A percentile compares a stretch with the other conserved stretches of the same genome.
phyloP scores from a whole-genome alignment of 2,329 filamentous ascomycete genomes.

The Keithomyces neogunnii region DNA sequence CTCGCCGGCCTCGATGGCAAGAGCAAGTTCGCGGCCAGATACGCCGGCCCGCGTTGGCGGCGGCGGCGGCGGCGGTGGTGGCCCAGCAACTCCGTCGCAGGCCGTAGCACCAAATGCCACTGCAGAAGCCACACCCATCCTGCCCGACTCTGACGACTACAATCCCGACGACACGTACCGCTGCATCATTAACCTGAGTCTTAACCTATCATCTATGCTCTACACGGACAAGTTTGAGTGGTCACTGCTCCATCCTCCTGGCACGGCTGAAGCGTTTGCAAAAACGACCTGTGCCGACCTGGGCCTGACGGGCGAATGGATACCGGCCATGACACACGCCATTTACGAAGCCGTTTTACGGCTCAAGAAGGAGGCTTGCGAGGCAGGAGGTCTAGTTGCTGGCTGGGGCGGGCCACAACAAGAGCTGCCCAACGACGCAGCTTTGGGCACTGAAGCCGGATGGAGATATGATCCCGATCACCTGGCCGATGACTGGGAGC shows the following conservation, averaged over 20 bases:
- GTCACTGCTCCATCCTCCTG: slow-evolving; percentile 86
- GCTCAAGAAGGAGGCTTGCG: slow-evolving; percentile 92
- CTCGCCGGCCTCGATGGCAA: slow-evolving; percentile 25
- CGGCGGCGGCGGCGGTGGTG: slow-evolving; percentile 30
- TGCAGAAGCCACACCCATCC: slow-evolving; percentile 58
- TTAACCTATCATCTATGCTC: slow-evolving; percentile 83
- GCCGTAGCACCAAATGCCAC: slow-evolving; percentile 46
- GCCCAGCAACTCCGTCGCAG: slow-evolving; percentile 38
- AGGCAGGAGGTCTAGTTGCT: slow-evolving; percentile 77
- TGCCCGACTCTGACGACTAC: slow-evolving; percentile 57
- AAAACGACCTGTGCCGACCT: slow-evolving; percentile 89
- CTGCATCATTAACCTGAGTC: slow-evolving; percentile 82
- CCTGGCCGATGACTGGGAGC: slow-evolving; percentile 76
- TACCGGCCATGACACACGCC: slow-evolving; percentile 86
- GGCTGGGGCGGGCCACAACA: slow-evolving; percentile 50
- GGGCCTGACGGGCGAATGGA: slow-evolving; percentile 84
- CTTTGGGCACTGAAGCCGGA: slow-evolving; percentile 72
- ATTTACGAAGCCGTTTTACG: slow-evolving; percentile 93
- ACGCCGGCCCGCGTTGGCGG: slow-evolving; percentile 48
- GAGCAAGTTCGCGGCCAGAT: slow-evolving; percentile 38
- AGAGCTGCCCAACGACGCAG: slow-evolving; percentile 84
- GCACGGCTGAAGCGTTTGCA: slow-evolving; percentile 86
- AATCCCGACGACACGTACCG: slow-evolving; percentile 94
- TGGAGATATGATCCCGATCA: slow-evolving; percentile 95
- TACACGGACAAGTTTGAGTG: slow-evolving; percentile 98